phyloP scores from a whole-genome alignment of 139 green algal genomes.

The Micractinium conductrix region DNA sequence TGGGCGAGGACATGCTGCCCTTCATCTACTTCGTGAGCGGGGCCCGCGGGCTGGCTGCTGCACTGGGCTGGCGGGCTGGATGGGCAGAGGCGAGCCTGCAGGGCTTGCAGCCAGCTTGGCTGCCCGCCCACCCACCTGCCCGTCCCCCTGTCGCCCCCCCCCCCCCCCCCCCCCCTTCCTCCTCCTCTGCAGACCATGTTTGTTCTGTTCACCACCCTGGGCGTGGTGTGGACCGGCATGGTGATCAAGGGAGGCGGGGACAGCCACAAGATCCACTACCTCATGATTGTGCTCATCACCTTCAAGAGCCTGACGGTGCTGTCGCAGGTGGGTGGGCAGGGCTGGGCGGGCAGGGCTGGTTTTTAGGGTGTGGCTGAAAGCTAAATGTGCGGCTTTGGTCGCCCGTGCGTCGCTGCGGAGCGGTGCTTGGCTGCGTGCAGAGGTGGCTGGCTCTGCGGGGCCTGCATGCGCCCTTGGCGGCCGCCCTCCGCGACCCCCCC shows the following conservation, averaged over 20 bases:
- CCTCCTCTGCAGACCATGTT: constrained; percentile 79
- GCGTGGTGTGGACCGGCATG: constrained; percentile 69
- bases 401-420: neutral
- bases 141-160: neutral
- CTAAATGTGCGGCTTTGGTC: too few relatives aligned
- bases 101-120: neutral
- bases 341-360: neutral
- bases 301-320: constrained; percentile 92
- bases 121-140: neutral
- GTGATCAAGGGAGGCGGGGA: constrained; percentile 44
- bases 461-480: neutral
- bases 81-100: too few relatives aligned
- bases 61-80: too few relatives aligned
- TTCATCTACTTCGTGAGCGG: constrained; percentile 85
- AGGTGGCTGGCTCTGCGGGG: neutral
- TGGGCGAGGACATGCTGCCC: constrained; percentile 89
- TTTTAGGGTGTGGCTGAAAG: too few relatives aligned
- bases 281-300: constrained; percentile 90
- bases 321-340: constrained; percentile 48
- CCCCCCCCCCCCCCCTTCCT: neutral
- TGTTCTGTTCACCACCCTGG: constrained; percentile 68
- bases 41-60: neutral
- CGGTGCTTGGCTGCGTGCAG: neutral
- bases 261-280: constrained; percentile 88
- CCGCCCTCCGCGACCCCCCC: neutral